Base-by-base conservation (phyloP, 257 asterid genomes). In the Agastache rugosa region DNA sequence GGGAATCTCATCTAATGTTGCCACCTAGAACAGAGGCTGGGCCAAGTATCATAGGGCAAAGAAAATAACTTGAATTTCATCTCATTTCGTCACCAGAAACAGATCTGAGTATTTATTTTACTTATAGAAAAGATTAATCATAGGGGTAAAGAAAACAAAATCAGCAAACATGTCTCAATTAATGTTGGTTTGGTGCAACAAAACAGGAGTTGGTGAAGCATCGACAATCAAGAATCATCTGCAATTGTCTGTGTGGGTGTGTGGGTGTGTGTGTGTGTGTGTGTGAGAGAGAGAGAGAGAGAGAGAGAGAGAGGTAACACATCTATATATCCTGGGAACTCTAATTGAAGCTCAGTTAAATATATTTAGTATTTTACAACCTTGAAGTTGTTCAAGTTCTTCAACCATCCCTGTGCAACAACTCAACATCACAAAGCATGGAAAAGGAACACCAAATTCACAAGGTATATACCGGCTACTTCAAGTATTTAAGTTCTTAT, bases 401-500 rank as follows among this genome's bases (percentile, higher is more conserved):
- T 50, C 56, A 50, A 50, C 11, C 11, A 6, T n/a, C 56, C 56
- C 27, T 9, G 25, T 51, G 11, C 25, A 50, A 19, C 59, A 11
- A 65, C 6, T 63, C 69, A 12, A 23, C 39, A 23, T 44, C 71
- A 44, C 41, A 66, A 15, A 47, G 15, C 58, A 65, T 23, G 42
- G 12, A 11, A 25, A 23, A 47, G 14, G 7, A 66, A 14, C 23
- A 31, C 22, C 20, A 60, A 61, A 10, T 54, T 51, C 37, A 51
- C 58, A 51, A n/a, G 58, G 58, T 51, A 51, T 1, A 50, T n/a
- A 48, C 29, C 16, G 12, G 41, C 37, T 34, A 67, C 44, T 45
- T 47, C n/a, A 7, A 45, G 11, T n/a, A 17, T 53, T 8, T 2
- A 53, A 5, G 37, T 31, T 31, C 29, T 4, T 29, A 29, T 29